These are phyloP conservation scores for Trichophyton benhamiae DNA, from an alignment of 2,329 filamentous ascomycete genomes.

Conservation along the genomic window DNA sequence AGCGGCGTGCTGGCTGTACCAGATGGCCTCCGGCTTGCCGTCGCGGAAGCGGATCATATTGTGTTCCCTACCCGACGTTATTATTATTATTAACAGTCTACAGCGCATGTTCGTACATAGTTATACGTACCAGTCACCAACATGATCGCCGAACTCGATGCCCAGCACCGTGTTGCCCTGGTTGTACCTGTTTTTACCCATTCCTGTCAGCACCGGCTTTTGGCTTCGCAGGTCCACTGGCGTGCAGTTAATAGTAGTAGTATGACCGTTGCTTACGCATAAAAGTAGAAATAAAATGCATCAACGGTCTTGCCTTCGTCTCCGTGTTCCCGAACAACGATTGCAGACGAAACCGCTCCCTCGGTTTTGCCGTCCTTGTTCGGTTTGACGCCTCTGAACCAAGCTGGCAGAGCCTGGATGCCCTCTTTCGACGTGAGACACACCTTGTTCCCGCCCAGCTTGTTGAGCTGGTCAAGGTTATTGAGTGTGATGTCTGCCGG, in stretches of 20 bases:
- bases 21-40: constrained; percentile 43
- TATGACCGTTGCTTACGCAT: constrained; percentile 30
- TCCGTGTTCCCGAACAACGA: constrained; percentile 48
- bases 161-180: constrained; percentile 41
- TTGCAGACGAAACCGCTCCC: constrained; percentile 38
- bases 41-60: constrained; percentile 54
- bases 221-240: neutral
- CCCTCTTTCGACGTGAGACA: constrained; percentile 40
- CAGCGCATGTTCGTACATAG: neutral
- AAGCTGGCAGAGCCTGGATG: constrained; percentile 35
- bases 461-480: constrained; percentile 39
- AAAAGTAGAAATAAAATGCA: constrained; percentile 54
- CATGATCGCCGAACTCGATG: constrained; percentile 46
- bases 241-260: too few relatives aligned
- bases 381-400: constrained; percentile 44
- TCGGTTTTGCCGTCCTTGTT: constrained; percentile 40
- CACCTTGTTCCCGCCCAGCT: constrained; percentile 33
- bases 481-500: constrained; percentile 34
- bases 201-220: neutral
- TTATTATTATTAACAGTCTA: neutral
- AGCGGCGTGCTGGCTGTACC: constrained; percentile 51
- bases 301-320: constrained; percentile 37
- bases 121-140: constrained; percentile 45
- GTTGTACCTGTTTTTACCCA: constrained; percentile 33
- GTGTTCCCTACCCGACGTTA: constrained; percentile 44